Conservation (phyloP, 768 basidiomycete species). For the Exidia glandulosa region DNA sequence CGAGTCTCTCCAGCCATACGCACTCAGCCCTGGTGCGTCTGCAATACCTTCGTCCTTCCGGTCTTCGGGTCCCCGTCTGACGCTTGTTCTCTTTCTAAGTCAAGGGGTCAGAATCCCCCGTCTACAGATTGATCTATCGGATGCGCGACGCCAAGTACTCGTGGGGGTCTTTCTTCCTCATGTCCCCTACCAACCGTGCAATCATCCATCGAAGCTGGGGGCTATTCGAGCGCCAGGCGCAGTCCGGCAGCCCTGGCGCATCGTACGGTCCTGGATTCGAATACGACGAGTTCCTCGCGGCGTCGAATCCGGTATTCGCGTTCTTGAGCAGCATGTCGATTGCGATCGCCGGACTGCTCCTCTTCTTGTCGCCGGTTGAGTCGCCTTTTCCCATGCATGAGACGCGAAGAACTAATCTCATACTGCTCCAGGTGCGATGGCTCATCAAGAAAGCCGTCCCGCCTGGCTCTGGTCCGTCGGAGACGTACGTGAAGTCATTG, state of each 20-base stretch:
- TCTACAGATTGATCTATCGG: slow-evolving; percentile 20
- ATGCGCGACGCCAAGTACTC: slow-evolving; percentile 25
- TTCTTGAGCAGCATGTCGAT: slow-evolving; percentile 27
- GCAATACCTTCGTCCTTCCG: background rate
- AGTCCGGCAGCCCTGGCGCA: slow-evolving; percentile 4
- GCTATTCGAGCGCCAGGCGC: slow-evolving; percentile 27
- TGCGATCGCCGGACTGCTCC: background rate
- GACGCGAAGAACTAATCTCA: background rate
- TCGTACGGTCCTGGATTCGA: slow-evolving; percentile 61
- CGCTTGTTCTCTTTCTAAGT: background rate
- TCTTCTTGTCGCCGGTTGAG: slow-evolving; percentile 19
- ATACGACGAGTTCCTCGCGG: slow-evolving; percentile 57
- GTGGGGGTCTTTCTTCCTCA: slow-evolving; percentile 28
- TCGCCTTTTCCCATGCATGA: background rate
- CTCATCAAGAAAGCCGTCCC: slow-evolving; percentile 40
- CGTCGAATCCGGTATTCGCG: slow-evolving; percentile 29
- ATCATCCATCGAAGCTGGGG: slow-evolving; percentile 51
- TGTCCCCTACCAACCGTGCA: slow-evolving; percentile 33
- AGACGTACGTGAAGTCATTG: background rate
- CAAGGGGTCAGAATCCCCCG: slow-evolving; percentile 23
- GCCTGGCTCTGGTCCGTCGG: background rate
- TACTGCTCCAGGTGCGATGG: slow-evolving; percentile 41
- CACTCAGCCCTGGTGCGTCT: slow-evolving; percentile 33
- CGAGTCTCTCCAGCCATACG: slow-evolving; percentile 25
- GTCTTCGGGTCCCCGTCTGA: too few relatives aligned